Conservation (phyloP, 306 rosid genomes). For the Dryas alaskensis region DNA sequence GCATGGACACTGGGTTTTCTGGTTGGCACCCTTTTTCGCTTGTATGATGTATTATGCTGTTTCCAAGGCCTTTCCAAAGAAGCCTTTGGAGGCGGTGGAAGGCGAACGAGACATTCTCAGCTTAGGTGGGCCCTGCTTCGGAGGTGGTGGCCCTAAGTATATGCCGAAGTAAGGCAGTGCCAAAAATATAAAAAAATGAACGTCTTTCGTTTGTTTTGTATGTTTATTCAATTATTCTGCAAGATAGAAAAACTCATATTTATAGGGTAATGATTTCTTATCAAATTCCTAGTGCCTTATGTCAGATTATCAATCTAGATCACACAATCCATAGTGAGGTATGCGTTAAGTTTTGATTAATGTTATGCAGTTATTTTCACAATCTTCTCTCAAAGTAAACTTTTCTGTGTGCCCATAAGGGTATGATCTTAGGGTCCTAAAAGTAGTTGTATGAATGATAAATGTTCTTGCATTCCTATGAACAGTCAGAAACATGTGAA, state of each 20-base stretch:
- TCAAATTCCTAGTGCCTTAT: no score
- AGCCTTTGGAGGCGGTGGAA: background rate
- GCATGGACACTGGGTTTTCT: conserved; percentile 64
- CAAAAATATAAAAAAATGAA: no score
- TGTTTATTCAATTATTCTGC: no score
- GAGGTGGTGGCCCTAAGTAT: background rate
- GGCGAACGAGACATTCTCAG: background rate
- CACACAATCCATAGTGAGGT: no score
- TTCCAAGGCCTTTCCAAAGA: conserved; percentile 13
- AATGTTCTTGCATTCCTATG: background rate
- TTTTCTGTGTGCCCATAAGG: background rate
- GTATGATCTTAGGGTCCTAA: background rate
- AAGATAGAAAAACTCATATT: no score
- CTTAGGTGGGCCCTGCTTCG: background rate
- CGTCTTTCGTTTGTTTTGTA: no score
- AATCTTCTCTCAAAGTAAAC: background rate
- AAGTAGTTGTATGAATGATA: background rate
- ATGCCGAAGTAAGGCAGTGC: no score
- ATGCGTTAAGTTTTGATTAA: no score
- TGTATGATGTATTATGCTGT: conserved; percentile 37
- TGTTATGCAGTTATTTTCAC: background rate
- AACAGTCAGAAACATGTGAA: no score
- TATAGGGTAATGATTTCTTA: no score
- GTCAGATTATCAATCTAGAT: no score
- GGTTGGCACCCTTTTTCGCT: conserved; percentile 60